phyloP scores from a whole-genome alignment of 2,329 filamentous ascomycete species.

The Lithohypha guttulata region DNA sequence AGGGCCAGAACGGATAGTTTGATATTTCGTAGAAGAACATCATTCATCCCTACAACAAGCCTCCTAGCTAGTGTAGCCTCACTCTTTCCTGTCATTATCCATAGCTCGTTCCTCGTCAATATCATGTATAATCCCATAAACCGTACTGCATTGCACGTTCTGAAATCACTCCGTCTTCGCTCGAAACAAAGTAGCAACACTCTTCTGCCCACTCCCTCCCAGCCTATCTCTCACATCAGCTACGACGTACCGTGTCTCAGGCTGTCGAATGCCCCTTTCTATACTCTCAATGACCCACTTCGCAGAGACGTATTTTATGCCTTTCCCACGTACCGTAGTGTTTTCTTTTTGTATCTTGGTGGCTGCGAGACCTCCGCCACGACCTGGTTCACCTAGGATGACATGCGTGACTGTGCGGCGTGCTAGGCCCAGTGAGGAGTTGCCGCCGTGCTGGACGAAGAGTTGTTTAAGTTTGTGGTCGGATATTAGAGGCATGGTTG shows the following conservation, averaged over 20 bases:
- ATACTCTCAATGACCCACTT: slow-evolving; percentile 84
- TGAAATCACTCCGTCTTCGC: background rate
- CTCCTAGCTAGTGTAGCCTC: too few relatives aligned
- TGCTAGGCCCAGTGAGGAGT: slow-evolving; percentile 58
- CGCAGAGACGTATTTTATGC: slow-evolving; percentile 66
- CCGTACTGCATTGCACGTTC: too few relatives aligned
- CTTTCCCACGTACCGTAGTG: slow-evolving; percentile 51
- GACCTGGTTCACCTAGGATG: slow-evolving; percentile 46
- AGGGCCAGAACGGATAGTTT: too few relatives aligned
- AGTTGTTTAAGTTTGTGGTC: slow-evolving; percentile 78
- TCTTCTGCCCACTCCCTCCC: slow-evolving; percentile 51
- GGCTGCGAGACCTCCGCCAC: slow-evolving; percentile 63
- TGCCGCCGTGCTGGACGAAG: slow-evolving; percentile 62
- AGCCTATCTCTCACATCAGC: slow-evolving; percentile 39
- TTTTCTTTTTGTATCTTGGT: slow-evolving; percentile 78
- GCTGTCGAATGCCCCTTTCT: slow-evolving; percentile 59
- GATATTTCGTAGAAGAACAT: too few relatives aligned
- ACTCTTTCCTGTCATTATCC: too few relatives aligned
- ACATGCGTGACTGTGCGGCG: slow-evolving; percentile 74
- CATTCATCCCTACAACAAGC: too few relatives aligned
- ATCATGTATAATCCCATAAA: too few relatives aligned
- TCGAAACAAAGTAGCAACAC: slow-evolving; percentile 35
- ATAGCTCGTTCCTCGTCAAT: too few relatives aligned
- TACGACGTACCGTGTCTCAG: slow-evolving; percentile 61
- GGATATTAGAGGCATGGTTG: slow-evolving; percentile 67